Evolutionary conservation across 331 rosid species (phyloP), one percentile per base, ranked within the genome.

Genomic region (Pyracantha coccinea): DNA sequence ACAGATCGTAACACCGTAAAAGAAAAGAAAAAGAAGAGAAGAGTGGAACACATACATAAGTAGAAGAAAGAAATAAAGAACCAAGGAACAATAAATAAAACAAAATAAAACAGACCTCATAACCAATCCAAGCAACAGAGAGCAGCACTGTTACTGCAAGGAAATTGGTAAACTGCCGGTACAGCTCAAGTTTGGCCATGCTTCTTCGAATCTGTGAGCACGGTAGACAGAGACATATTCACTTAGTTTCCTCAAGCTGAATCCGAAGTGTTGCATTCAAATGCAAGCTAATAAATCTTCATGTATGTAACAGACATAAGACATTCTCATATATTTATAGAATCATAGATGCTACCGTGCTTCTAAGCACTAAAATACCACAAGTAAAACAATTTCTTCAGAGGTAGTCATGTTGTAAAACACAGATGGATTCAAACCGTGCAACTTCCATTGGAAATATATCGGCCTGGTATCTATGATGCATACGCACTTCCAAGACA

Each of bases 121-220:
- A 88, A 63, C 96, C 91, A 69, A 89, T 92, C 96, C 97, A 92
- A 79, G 85, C 31, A 31, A 92, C 81, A 19, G 97, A 89, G 65
- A 89, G 87, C 79, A 92, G 79, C 76, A 92, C 93, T 17, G 93
- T 80, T 77, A 85, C 89, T 6, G 97, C 97, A 82, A 92, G 96
- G 77, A 83, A 81, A 80, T 92, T 89, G 24, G 97, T 89, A 80
- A 92, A 92, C 74, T 86, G 89, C 83, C 96, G 83, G 91, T 92
- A 92, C 69, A 92, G 77, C 82, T 92, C 93, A 71, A 92, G 96
- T 82, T 92, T 92, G 63, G 85, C 90, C 61, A 80, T 65, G 84
- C 88, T 86, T 88, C 86, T 85, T 47, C 96, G 88, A 65, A 82
- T 81, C 96, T 91, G 89, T 21, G 45, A 69, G 75, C 45, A 59